Conservation (phyloP, 768 basidiomycete species). For the Crassisporium funariophilum region DNA sequence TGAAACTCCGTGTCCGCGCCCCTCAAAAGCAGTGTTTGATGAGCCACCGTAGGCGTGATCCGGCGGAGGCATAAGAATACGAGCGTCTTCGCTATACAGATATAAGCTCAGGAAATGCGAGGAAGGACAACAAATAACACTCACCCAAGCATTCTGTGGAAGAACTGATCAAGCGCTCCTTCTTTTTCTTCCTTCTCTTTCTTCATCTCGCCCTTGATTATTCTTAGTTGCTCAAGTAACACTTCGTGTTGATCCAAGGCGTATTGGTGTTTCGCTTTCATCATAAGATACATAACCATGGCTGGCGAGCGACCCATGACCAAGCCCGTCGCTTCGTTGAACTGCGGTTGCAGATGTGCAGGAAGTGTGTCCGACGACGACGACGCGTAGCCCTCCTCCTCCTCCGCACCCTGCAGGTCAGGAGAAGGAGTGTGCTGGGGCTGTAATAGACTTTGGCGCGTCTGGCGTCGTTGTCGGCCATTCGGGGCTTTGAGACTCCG, state of each 20-base stretch:
- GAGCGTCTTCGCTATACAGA: neutral
- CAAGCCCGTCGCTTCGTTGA: conserved; percentile 60
- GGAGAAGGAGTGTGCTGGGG: conserved; percentile 22
- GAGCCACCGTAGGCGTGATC: too few species aligned
- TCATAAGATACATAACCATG: conserved; percentile 69
- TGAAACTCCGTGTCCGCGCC: too few species aligned
- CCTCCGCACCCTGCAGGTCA: conserved; percentile 25
- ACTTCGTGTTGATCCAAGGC: conserved; percentile 67
- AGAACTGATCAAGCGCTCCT: conserved; percentile 51
- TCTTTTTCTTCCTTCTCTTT: conserved; percentile 64
- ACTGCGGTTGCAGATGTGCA: conserved; percentile 48
- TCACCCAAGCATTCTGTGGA: conserved; percentile 30
- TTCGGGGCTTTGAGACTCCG: conserved; percentile 14
- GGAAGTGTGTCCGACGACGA: conserved; percentile 52
- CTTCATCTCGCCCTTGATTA: conserved; percentile 51
- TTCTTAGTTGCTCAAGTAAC: conserved; percentile 65
- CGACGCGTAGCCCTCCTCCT: conserved; percentile 40
- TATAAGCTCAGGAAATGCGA: neutral
- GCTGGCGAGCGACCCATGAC: conserved; percentile 69
- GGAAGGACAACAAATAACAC: conserved; percentile 10
- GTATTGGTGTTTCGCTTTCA: conserved; percentile 79
- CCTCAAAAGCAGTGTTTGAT: too few species aligned
- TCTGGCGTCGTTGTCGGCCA: conserved; percentile 18
- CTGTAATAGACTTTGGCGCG: conserved; percentile 16
- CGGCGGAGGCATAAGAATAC: neutral